Evolutionary conservation across 805 yeast species (phyloP).

Genomic region (Wickerhamomyces chambardii): DNA sequence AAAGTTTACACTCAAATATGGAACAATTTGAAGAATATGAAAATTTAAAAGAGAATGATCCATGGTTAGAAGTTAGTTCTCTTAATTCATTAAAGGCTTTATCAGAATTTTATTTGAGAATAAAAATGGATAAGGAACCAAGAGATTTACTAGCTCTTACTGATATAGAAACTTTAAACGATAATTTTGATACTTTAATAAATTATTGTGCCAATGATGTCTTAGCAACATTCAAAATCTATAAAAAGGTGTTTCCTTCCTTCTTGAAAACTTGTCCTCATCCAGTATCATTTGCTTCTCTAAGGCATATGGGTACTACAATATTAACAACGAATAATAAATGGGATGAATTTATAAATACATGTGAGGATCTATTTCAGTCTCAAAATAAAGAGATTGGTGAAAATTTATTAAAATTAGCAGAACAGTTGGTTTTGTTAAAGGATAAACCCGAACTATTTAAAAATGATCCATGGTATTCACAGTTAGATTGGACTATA

Average conservation of each 20-base stretch:
- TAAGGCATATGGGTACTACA: constrained; percentile 62
- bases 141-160: constrained; percentile 56
- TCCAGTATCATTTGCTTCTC: constrained; percentile 89
- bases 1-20: no score
- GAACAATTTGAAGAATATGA: constrained; percentile 12
- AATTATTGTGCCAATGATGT: constrained; percentile 86
- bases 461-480: constrained; percentile 76
- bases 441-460: constrained; percentile 33
- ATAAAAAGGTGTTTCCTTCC: constrained; percentile 57
- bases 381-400: constrained; percentile 49
- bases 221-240: constrained; percentile 60
- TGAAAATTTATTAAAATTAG: constrained; percentile 46
- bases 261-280: constrained; percentile 73
- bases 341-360: constrained; percentile 69
- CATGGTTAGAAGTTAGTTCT: constrained; percentile 78
- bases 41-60: constrained; percentile 43
- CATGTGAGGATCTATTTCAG: constrained; percentile 61
- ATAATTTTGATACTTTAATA: constrained; percentile 53
- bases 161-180: constrained; percentile 43
- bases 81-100: constrained; percentile 76
- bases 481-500: constrained; percentile 83
- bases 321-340: constrained; percentile 67
- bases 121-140: constrained; percentile 52
- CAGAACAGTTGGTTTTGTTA: constrained; percentile 44
- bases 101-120: constrained; percentile 68